Evolutionary conservation across 306 rosid species (phyloP).

Genomic region (Rubus parviflorus): DNA sequence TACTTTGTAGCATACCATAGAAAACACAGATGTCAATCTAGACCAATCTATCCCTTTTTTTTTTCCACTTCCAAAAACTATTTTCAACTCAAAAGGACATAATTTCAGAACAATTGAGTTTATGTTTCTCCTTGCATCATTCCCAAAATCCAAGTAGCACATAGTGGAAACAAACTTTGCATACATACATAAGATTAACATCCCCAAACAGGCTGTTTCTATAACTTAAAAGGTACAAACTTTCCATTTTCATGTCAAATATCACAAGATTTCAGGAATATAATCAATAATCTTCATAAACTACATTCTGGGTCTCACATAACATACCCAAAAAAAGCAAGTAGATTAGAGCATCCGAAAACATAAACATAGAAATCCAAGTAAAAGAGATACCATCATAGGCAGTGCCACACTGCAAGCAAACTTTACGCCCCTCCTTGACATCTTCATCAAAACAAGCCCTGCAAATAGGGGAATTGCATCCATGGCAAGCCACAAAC

Average conservation of each 20-base stretch:
- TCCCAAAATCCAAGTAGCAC: not conserved
- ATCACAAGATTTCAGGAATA: not conserved
- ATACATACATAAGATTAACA: not conserved
- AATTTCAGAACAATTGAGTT: not conserved
- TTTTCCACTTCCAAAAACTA: not conserved
- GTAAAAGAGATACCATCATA: constrained; percentile 47
- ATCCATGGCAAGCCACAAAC: constrained; percentile 83
- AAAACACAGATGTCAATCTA: constrained; percentile 8
- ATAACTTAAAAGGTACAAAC: not conserved
- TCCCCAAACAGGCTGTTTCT: not conserved
- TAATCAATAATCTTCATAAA: not conserved
- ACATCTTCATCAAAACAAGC: constrained; percentile 67
- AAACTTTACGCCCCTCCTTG: constrained; percentile 73
- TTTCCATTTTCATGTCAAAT: not conserved
- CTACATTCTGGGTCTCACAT: not conserved
- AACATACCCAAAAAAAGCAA: not conserved
- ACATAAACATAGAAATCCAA: not conserved
- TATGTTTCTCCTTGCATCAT: not conserved
- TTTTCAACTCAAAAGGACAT: not conserved
- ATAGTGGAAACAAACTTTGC: not conserved
- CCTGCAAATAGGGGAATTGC: constrained; percentile 78
- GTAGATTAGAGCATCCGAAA: not conserved
- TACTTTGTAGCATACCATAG: not conserved
- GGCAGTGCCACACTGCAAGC: constrained; percentile 79
- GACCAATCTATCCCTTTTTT: constrained; percentile 5